These are phyloP conservation scores for Phytophthora brassicae DNA, from an alignment of 352 stramenopile species.

Conservation along the genomic window DNA sequence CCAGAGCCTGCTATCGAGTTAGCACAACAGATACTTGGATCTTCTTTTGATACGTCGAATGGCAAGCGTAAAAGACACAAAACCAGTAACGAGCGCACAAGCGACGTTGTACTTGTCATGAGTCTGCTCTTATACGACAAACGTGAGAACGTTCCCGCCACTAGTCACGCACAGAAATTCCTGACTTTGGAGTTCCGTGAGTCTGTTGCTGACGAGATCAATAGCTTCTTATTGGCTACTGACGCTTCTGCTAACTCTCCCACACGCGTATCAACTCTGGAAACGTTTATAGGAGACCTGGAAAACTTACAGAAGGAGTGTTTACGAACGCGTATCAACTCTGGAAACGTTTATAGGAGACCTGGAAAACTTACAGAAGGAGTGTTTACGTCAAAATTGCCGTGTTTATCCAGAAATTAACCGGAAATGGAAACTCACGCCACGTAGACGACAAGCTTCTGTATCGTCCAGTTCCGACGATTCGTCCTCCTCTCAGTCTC, in stretches of 20 bases:
- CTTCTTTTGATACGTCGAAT: slow-evolving; percentile 12
- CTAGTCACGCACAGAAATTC: slow-evolving; percentile 34
- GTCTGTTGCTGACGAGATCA: slow-evolving; percentile 44
- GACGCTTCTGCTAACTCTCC: slow-evolving; percentile 1
- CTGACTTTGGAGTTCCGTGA: slow-evolving; percentile 42
- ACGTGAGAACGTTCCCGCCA: slow-evolving; percentile 27
- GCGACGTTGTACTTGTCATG: slow-evolving; percentile 31
- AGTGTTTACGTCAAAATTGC: slow-evolving; percentile 41
- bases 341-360: slow-evolving; percentile 49
- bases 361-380: slow-evolving; percentile 29
- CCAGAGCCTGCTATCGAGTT: slow-evolving; percentile 38
- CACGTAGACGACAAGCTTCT: slow-evolving; percentile 14
- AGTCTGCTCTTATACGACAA: slow-evolving; percentile 42
- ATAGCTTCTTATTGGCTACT: slow-evolving; percentile 30
- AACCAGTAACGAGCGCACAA: slow-evolving; percentile 3
- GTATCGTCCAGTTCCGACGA: slow-evolving; percentile 41
- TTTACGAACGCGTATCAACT: too few species aligned
- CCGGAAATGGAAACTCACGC: slow-evolving; percentile 19
- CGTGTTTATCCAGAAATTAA: slow-evolving; percentile 40
- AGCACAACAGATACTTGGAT: slow-evolving; percentile 31
- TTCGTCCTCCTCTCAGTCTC: slow-evolving; percentile 34
- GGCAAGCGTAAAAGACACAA: slow-evolving; percentile 26
- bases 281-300: slow-evolving; percentile 43
- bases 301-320: slow-evolving; percentile 36
- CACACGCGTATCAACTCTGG: slow-evolving; percentile 26